These are phyloP conservation scores for Penicillium glabrum DNA, from an alignment of 2,329 filamentous ascomycete species.

Conservation along the genomic window DNA sequence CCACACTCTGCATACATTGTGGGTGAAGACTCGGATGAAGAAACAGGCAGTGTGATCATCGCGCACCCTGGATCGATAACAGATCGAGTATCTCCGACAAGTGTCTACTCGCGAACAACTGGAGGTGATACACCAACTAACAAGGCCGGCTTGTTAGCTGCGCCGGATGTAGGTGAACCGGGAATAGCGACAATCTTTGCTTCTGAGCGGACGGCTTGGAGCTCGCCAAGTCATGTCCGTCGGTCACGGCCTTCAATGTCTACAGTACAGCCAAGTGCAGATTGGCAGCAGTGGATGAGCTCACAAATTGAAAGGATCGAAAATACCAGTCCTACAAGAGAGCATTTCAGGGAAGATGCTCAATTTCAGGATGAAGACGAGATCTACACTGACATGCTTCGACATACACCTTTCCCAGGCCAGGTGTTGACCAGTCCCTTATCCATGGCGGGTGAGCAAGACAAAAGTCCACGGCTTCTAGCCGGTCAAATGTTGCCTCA, in stretches of 20 bases:
- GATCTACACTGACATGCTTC: conserved; percentile 11
- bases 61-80: conserved; percentile 2
- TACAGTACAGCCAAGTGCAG: conserved; percentile 26
- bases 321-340: conserved; percentile 22
- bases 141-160: not conserved
- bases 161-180: conserved; percentile 17
- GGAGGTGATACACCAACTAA: conserved; percentile 31
- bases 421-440: not conserved
- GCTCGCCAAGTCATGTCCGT: conserved; percentile 27
- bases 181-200: conserved; percentile 41
- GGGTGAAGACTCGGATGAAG: conserved; percentile 17
- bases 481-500: conserved; percentile 7
- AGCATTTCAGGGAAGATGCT: conserved; percentile 41
- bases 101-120: conserved; percentile 45
- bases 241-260: not conserved
- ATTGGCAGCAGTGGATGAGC: conserved; percentile 42
- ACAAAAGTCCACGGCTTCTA: not conserved
- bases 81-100: conserved; percentile 33
- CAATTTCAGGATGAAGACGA: conserved; percentile 34
- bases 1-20: not conserved
- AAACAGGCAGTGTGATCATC: conserved; percentile 21
- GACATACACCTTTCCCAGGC: not conserved
- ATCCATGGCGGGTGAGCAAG: not conserved
- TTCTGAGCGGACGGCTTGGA: conserved; percentile 29
- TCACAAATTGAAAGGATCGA: conserved; percentile 37